Evolutionary conservation across 2,329 filamentous ascomycete genomes (phyloP).

Genomic region (Pestalotiopsis fici): DNA sequence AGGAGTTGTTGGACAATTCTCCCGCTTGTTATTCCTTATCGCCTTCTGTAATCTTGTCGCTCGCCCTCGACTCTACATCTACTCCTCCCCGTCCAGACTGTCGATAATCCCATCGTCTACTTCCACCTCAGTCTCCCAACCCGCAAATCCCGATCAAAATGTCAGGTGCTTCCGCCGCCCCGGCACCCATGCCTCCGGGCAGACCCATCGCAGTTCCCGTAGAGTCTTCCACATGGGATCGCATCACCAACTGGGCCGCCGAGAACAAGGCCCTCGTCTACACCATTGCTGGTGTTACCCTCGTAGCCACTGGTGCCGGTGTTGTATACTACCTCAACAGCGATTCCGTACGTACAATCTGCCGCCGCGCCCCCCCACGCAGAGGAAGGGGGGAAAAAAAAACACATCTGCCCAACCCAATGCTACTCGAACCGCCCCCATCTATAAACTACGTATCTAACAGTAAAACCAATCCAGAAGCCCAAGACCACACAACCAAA

Average conservation of each 20-base stretch:
- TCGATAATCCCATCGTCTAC: constrained; percentile 12
- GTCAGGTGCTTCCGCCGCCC: constrained; percentile 40
- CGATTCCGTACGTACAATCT: constrained; percentile 49
- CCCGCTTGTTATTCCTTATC: background rate
- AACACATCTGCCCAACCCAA: background rate
- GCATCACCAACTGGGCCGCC: constrained; percentile 86
- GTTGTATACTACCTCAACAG: constrained; percentile 86
- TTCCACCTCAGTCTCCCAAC: constrained; percentile 37
- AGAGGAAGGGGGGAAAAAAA: too few species aligned
- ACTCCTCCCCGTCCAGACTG: background rate
- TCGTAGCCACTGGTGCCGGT: constrained; percentile 88
- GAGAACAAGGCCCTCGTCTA: constrained; percentile 96
- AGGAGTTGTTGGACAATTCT: background rate
- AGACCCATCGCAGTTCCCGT: constrained; percentile 47
- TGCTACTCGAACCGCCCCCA: background rate
- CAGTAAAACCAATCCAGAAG: constrained; percentile 35
- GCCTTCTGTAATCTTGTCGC: background rate
- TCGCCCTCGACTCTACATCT: background rate
- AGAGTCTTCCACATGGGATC: constrained; percentile 78
- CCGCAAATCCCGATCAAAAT: constrained; percentile 19
- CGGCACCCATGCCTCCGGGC: constrained; percentile 48
- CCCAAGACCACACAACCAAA: constrained; percentile 58
- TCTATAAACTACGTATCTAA: background rate
- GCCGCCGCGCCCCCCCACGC: too few species aligned
- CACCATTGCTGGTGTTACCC: constrained; percentile 90